Evolutionary conservation across 441 rosid genomes (phyloP).

Genomic region (Jatropha multifida): DNA sequence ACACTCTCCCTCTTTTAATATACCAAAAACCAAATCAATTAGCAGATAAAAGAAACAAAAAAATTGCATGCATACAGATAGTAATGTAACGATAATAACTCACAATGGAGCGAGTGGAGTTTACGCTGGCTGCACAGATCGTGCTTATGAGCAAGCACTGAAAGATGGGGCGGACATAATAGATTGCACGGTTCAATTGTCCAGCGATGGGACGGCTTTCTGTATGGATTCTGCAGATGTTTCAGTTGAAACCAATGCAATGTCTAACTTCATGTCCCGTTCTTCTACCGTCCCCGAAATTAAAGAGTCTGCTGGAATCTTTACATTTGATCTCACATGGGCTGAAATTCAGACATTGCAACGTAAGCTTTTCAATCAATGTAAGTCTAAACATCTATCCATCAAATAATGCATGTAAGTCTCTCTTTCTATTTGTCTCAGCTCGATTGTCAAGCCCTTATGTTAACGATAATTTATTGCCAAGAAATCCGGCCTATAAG

Average conservation of each 20-base stretch:
- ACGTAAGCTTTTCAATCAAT: conserved; percentile 38
- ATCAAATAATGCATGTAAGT: not conserved
- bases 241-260: conserved; percentile 55
- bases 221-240: conserved; percentile 69
- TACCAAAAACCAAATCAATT: not conserved
- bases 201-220: conserved; percentile 81
- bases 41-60: not conserved
- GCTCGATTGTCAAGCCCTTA: conserved; percentile 74
- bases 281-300: conserved; percentile 58
- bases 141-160: conserved; percentile 79
- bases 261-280: conserved; percentile 52
- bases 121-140: conserved; percentile 82
- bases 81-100: conserved; percentile 50
- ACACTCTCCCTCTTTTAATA: not conserved
- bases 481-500: conserved; percentile 65
- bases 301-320: conserved; percentile 58
- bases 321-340: conserved; percentile 94
- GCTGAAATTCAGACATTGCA: conserved; percentile 73
- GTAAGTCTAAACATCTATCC: not conserved
- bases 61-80: conserved; percentile 29
- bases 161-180: conserved; percentile 80
- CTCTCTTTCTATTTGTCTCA: conserved; percentile 30
- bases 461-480: conserved; percentile 22
- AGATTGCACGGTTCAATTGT: conserved; percentile 87
- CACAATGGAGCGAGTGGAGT: conserved; percentile 92